Base-by-base conservation (phyloP, 495 filamentous ascomycete species). In the Penicillium nucicola region DNA sequence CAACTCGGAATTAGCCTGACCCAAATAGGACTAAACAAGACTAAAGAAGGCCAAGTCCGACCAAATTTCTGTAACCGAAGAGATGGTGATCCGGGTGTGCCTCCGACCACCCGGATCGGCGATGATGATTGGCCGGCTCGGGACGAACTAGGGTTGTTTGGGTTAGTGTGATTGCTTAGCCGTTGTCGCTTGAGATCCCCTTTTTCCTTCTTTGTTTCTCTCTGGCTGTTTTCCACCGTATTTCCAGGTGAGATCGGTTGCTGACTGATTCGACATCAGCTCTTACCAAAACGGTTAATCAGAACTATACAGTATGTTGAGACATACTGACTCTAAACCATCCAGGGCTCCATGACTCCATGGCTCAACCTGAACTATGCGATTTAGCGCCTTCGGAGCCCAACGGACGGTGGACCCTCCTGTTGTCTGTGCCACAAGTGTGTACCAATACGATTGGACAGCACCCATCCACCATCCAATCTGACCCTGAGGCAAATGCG, bases 401-500 rank as follows among this genome's bases (percentile, higher is more conserved):
- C 35, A 33, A 48, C 11, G 17, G 23, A 17, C 17, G 6, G 46
- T 48, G 46, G 36, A 17, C 28, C 46, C 15, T n/a, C 46, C 13
- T 40, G 14, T n/a, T 14, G 46, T 33, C 46, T 30, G 46, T 40
- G 46, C 46, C 15, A 33, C 17, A 10, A 3, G 4, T 25, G 18
- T 4, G n/a, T 15, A 1, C 18, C 7, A 1, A 22, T 13, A 1
- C 36, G 33, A 45, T 52, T 45, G 46, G 46, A 11, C 17, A 5
- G 11, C 9, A 1, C 7, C 15, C 10, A 32, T 15, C n/a, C 12
- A 45, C 33, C 45, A 22, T 33, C 19, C 46, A 50, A 23, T 45
- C 34, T 28, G 43, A 42, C 52, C 30, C n/a, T 54, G 33, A 45
- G 7, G 12, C 52, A 35, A 47, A 17, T 12, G 18, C 42, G 20